Percentiles rank a stretch among this genome's conserved stretches.
These are phyloP conservation scores for Ogataea wickerhamii DNA, from an alignment of 805 yeast genomes.

Conservation along the genomic window DNA sequence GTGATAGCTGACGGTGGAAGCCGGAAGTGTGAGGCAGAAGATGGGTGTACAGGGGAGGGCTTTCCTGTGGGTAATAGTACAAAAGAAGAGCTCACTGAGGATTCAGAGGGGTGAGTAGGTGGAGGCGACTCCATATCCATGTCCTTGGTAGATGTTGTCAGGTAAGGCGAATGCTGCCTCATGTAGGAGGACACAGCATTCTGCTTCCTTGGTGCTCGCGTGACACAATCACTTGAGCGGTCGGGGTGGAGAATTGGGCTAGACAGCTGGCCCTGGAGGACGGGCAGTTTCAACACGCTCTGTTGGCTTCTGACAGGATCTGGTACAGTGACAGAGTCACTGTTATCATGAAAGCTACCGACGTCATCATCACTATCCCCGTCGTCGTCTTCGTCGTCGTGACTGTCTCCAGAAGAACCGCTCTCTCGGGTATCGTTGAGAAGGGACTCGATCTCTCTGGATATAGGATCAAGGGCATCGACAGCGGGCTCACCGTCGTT, in stretches of 20 bases:
- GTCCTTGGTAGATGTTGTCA: constrained; percentile 2
- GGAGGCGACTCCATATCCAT: background rate
- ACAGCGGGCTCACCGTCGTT: constrained; percentile 26
- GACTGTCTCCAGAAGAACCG: constrained; percentile 6
- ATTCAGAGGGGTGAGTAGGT: background rate
- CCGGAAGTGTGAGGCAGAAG: constrained; percentile 12
- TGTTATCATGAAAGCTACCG: background rate
- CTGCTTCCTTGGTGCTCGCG: background rate
- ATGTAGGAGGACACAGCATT: constrained; percentile 1
- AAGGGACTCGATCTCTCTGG: constrained; percentile 19
- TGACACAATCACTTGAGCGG: constrained; percentile 2
- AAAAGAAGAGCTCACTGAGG: constrained; percentile 2
- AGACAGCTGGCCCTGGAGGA: constrained; percentile 12
- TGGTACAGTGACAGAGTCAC: background rate
- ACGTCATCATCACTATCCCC: constrained; percentile 6
- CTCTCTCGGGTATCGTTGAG: constrained; percentile 1
- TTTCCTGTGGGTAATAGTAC: background rate
- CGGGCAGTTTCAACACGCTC: background rate
- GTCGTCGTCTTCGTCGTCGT: constrained; percentile 5
- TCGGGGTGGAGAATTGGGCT: constrained; percentile 21
- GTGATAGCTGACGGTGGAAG: constrained; percentile 28
- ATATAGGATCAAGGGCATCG: constrained; percentile 27
- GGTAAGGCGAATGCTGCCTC: constrained; percentile 10
- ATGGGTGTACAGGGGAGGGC: background rate
- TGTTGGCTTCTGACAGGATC: constrained; percentile 2